Conservation (phyloP, 2,329 filamentous ascomycete species). For the Botrytis aclada region DNA sequence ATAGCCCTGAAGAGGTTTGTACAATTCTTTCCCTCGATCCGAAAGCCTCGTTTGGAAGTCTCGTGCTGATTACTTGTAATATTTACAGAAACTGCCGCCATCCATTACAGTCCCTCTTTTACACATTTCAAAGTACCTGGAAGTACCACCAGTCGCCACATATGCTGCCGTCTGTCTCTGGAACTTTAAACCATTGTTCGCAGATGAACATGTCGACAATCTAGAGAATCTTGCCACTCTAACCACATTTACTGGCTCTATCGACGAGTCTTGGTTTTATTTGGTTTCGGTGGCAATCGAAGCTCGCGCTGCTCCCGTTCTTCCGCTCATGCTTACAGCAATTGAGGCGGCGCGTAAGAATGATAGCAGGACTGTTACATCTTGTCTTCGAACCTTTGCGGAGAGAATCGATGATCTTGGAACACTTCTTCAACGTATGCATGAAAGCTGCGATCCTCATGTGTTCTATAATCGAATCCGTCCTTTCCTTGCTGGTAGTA, state of each 20-base stretch:
- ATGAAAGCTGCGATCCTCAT: slow-evolving; percentile 90
- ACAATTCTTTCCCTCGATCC: background rate
- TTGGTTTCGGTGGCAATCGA: slow-evolving; percentile 94
- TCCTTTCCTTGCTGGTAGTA: slow-evolving; percentile 93
- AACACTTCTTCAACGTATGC: slow-evolving; percentile 78
- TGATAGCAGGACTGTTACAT: slow-evolving; percentile 69
- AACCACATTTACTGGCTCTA: slow-evolving; percentile 85
- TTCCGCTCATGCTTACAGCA: slow-evolving; percentile 84
- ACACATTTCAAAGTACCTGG: slow-evolving; percentile 70
- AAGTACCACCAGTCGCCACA: slow-evolving; percentile 88
- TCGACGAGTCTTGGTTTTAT: slow-evolving; percentile 99
- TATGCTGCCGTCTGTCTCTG: slow-evolving; percentile 90
- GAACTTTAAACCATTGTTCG: slow-evolving; percentile 94
- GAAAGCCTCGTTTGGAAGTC: background rate
- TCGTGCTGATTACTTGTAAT: slow-evolving; percentile 16
- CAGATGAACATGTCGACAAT: slow-evolving; percentile 74
- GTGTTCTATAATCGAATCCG: slow-evolving; percentile 95
- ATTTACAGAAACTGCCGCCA: slow-evolving; percentile 60
- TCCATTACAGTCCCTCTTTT: slow-evolving; percentile 81
- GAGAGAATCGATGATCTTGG: slow-evolving; percentile 85
- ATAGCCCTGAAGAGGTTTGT: slow-evolving; percentile 69
- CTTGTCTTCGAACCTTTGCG: slow-evolving; percentile 76
- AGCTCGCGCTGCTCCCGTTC: slow-evolving; percentile 80
- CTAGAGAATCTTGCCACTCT: slow-evolving; percentile 86
- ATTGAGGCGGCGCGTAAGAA: slow-evolving; percentile 73